Evolutionary conservation across 768 basidiomycete species (phyloP), one percentile per base, ranked within the genome.

Genomic region (Russula earlei): DNA sequence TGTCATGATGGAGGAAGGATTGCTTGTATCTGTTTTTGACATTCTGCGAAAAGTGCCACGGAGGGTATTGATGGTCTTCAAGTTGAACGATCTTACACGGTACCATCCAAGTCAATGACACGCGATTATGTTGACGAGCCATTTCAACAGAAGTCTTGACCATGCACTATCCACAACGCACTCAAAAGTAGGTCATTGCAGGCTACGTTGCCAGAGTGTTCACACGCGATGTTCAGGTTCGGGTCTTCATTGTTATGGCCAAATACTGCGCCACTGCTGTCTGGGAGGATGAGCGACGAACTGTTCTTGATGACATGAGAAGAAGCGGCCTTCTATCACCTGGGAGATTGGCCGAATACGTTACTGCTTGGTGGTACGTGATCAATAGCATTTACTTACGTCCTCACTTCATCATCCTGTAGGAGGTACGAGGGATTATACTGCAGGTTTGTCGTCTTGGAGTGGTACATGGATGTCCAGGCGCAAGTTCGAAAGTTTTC

Each of bases 211-310:
- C 53, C 36, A 19, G 36, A 11, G 17, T 50, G 49, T 49, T 46
- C 43, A 19, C 61, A 3, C 12, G 31, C 31, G 62, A 67, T 45
- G 65, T 67, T 15, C 67, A 90, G 77, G 76, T 84, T 55, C 86
- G 95, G 19, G 83, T 98, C 66, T 98, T 97, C 69, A 67, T 97
- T 31, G 86, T 97, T 55, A 87, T 87, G 15, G 93, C 92, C 7
- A 85, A 88, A 65, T 95, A 89, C 70, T 96, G 94, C 67, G 76
- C 82, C 49, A 75, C 74, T 11, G 86, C 90, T 8, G 82, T 89
- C 4, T 91, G 88, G 88, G 74, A 77, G 49, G 84, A 86, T 62
- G 84, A 92, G 12, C 63, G 69, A 52, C 58, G 59, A n/a, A 58
- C 65, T 10, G 55, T 75, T 14, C 58, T 68, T 17, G 64, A 63